Base-by-base conservation (phyloP, 352 stramenopile genomes). In the Thraustochytrium sp. region DNA sequence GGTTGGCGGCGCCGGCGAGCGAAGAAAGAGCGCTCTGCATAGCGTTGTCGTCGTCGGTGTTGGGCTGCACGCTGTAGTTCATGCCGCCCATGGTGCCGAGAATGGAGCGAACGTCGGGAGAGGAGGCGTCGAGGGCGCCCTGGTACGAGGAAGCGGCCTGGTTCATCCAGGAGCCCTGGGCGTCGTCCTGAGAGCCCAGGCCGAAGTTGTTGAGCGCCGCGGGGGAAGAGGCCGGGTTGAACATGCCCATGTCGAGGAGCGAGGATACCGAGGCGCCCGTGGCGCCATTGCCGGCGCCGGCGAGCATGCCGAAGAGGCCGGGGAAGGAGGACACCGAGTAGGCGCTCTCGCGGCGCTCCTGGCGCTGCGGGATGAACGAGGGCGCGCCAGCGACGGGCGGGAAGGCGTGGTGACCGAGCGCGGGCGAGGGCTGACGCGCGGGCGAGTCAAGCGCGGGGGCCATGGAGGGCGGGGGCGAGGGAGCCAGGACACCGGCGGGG, bases 291-390 rank as follows among this genome's bases (percentile, higher is more conserved):
- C 26, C 21, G 59, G 42, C 46, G 59, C 59, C 9, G 0, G 59
- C n/a, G 26, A 72, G 59, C 59, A 72, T 72, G 4, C 59, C 59
- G 2, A 72, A 46, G 40, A 72, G 36, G 40, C 51, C 51, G 26
- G 26, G 9, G n/a, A 72, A 72, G 1, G 59, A 72, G 21, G 59
- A 72, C 26, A 72, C 59, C 59, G 59, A 72, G 59, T 72, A 72
- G 8, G 59, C 42, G 59, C 59, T 72, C 59, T 72, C 59, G 40
- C 59, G 59, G 40, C 59, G 59, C 59, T 72, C 59, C 40, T 72
- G 59, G 3, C 59, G 59, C 1, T 21, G 26, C 48, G 48, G 48
- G 16, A 55, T 55, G 48, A 55, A 55, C 0, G 48, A n/a, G 51
- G 26, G 21, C 5, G 51, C 4, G 51, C 51, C 16, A 59, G 51